Evolutionary conservation across 2,329 filamentous ascomycete genomes (phyloP).

Genomic region (Berkeleyomyces rouxiae): DNA sequence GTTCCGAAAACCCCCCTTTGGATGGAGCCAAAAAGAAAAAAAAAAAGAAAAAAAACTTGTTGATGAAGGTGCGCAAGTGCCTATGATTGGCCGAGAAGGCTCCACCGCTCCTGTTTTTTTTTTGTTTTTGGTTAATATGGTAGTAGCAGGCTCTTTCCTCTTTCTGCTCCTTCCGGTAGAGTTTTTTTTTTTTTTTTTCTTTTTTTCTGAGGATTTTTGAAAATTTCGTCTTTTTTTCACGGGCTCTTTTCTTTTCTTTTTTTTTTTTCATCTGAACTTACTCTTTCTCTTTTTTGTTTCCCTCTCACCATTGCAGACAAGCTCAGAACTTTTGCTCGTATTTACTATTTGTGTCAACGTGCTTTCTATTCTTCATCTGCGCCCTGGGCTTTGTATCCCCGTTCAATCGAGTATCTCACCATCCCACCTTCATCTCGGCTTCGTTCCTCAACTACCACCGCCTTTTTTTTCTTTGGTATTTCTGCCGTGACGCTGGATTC

Average conservation of each 20-base stretch:
- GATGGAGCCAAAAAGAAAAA: background rate
- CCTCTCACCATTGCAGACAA: background rate
- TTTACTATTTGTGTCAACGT: background rate
- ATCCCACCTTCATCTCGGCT: no score
- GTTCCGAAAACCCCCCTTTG: background rate
- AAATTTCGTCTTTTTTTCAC: slow-evolving; percentile 1
- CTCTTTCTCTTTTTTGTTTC: background rate
- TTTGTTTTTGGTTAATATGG: background rate
- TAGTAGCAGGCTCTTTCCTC: background rate
- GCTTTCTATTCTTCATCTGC: background rate
- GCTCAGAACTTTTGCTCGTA: background rate
- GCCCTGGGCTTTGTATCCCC: background rate
- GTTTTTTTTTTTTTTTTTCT: slow-evolving; percentile 9
- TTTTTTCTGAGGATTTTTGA: background rate
- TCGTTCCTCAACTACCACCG: no score
- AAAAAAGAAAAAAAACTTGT: background rate
- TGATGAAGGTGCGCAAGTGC: background rate
- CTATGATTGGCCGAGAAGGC: slow-evolving; percentile 9
- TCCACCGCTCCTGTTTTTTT: background rate
- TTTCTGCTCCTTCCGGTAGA: slow-evolving; percentile 5
- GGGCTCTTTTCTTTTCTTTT: background rate
- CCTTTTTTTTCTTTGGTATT: background rate
- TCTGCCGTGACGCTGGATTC: background rate
- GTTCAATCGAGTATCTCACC: background rate
- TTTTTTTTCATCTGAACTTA: background rate